Percentiles rank a stretch among this genome's conserved stretches.
Evolutionary conservation across 2,329 filamentous ascomycete genomes (phyloP).

Genomic region (Fusarium sp.): DNA sequence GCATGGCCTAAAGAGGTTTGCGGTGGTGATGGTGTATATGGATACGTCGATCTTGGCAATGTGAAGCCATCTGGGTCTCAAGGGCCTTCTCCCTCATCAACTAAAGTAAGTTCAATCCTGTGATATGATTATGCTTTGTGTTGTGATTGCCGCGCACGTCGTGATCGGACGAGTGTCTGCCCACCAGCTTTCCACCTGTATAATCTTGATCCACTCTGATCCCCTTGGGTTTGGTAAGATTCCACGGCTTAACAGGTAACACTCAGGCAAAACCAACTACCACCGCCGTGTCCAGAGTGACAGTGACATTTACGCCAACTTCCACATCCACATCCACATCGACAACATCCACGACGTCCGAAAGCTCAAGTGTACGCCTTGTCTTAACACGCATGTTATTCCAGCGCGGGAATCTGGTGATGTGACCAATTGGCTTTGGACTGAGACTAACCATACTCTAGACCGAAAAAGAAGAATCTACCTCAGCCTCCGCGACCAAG

Average conservation of each 20-base stretch:
- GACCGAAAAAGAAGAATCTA: constrained; percentile 38
- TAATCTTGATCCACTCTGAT: constrained; percentile 18
- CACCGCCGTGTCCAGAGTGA: constrained; percentile 49
- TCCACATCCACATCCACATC: constrained; percentile 41
- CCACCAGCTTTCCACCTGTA: constrained; percentile 21
- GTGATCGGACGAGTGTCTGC: constrained; percentile 45
- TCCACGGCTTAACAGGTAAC: constrained; percentile 47
- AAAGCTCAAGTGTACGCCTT: constrained; percentile 56
- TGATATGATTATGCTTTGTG: constrained; percentile 27
- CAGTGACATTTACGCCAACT: constrained; percentile 43
- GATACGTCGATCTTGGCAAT: constrained; percentile 70
- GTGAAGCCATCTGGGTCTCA: constrained; percentile 67
- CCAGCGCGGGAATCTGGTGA: constrained; percentile 35
- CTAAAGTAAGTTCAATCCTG: constrained; percentile 47
- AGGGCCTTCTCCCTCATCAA: constrained; percentile 42
- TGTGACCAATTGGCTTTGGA: constrained; percentile 18
- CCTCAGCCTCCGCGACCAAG: constrained; percentile 10
- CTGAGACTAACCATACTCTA: constrained; percentile 34
- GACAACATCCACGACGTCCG: constrained; percentile 41
- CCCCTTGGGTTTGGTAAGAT: constrained; percentile 40
- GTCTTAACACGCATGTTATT: constrained; percentile 36
- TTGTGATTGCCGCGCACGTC: constrained; percentile 35
- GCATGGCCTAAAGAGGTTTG: constrained; percentile 76
- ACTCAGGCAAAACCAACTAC: constrained; percentile 47
- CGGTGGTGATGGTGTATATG: constrained; percentile 71